phyloP scores from a whole-genome alignment of 108 stramenopile genomes.

The Skeletonema costatum region DNA sequence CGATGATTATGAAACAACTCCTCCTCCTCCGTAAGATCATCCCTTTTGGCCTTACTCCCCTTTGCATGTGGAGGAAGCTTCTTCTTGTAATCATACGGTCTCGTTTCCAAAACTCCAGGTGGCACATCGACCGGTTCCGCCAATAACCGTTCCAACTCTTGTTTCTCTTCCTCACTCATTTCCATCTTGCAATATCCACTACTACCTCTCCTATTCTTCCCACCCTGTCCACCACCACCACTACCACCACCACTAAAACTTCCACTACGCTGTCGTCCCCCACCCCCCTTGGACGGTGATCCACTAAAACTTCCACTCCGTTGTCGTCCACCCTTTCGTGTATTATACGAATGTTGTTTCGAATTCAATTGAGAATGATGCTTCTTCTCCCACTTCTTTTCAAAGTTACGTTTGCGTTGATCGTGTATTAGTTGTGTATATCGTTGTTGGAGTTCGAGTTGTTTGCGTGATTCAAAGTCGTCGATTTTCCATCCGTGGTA shows the following conservation, averaged over 20 bases:
- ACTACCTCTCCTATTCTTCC: constrained; percentile 9
- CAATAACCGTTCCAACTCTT: constrained; percentile 33
- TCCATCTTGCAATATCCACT: constrained; percentile 41
- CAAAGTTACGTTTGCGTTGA: constrained; percentile 39
- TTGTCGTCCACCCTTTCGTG: neutral
- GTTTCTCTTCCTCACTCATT: constrained; percentile 36
- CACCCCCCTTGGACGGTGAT: no score
- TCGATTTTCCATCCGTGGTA: constrained; percentile 49
- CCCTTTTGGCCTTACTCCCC: neutral
- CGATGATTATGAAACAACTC: constrained; percentile 32
- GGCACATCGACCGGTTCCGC: constrained; percentile 36
- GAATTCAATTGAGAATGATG: constrained; percentile 22
- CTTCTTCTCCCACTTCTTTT: constrained; percentile 49
- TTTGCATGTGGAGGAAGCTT: neutral
- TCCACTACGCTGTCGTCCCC: neutral
- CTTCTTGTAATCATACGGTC: constrained; percentile 80
- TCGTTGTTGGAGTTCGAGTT: constrained; percentile 63
- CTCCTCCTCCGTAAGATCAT: constrained; percentile 32
- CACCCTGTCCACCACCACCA: constrained; percentile 3
- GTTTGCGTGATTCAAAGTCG: constrained; percentile 65
- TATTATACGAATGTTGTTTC: constrained; percentile 3
- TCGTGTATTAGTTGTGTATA: constrained; percentile 46
- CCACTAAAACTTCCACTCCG: constrained; percentile 1
- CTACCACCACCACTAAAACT: neutral
- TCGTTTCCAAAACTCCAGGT: constrained; percentile 57